phyloP scores from a whole-genome alignment of 768 basidiomycete species.

The Paxillus involutus region DNA sequence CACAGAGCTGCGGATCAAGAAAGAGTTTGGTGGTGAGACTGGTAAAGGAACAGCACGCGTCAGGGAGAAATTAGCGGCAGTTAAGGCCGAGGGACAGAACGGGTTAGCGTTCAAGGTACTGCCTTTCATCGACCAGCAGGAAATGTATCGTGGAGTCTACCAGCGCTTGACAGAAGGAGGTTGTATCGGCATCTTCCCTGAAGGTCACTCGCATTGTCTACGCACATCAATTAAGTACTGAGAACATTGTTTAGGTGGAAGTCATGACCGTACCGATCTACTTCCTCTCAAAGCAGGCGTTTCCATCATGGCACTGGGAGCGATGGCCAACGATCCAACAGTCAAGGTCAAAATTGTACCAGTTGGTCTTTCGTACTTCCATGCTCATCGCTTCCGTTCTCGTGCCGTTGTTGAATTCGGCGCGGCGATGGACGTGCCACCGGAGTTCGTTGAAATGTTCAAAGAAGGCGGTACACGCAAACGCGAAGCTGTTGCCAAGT shows the following conservation, averaged over 20 bases:
- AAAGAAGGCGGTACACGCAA: constrained; percentile 86
- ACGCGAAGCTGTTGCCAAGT: constrained; percentile 84
- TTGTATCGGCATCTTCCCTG: constrained; percentile 96
- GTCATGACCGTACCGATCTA: constrained; percentile 95
- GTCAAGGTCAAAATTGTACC: constrained; percentile 91
- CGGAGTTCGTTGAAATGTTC: constrained; percentile 85
- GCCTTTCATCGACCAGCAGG: constrained; percentile 89
- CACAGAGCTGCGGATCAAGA: constrained; percentile 79
- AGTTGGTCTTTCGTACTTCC: constrained; percentile 75
- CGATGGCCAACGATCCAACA: constrained; percentile 88
- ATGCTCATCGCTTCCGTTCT: constrained; percentile 87
- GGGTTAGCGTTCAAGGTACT: constrained; percentile 82
- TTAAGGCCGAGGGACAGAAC: constrained; percentile 48
- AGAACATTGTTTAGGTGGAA: constrained; percentile 67
- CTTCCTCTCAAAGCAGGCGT: constrained; percentile 97
- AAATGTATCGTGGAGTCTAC: constrained; percentile 95
- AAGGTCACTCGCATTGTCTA: constrained; percentile 59
- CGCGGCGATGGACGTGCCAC: constrained; percentile 86
- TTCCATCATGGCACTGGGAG: constrained; percentile 96
- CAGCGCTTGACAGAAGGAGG: constrained; percentile 81
- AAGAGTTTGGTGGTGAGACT: constrained; percentile 81
- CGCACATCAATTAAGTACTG: background rate
- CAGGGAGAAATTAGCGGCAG: constrained; percentile 65
- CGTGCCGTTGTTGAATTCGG: constrained; percentile 98
- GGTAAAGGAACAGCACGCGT: constrained; percentile 70